Evolutionary conservation across 1,139 yeast genomes (phyloP).

Genomic region (Protomyces lactucae-debilis): DNA sequence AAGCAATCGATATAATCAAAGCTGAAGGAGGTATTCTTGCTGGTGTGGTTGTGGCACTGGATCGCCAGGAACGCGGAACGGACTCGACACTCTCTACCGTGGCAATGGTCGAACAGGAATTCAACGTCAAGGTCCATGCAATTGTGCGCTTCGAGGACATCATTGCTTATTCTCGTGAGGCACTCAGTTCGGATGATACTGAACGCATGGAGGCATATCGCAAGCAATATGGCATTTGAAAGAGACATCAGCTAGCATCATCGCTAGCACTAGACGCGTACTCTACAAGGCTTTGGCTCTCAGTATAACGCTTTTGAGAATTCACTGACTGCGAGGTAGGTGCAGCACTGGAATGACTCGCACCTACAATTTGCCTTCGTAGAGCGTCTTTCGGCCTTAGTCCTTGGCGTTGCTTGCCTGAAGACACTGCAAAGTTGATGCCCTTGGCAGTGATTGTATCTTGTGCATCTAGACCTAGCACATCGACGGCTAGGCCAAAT

Average conservation of each 20-base stretch:
- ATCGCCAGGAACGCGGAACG: conserved; percentile 83
- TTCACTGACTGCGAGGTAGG: no score
- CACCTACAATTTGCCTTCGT: no score
- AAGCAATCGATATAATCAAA: conserved; percentile 77
- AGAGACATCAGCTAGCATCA: neutral
- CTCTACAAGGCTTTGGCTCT: neutral
- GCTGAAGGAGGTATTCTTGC: conserved; percentile 67
- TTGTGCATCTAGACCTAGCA: neutral
- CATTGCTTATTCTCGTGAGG: conserved; percentile 52
- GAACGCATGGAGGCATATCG: conserved; percentile 39
- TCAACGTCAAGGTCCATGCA: conserved; percentile 74
- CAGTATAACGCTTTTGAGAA: no score
- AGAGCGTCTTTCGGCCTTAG: no score
- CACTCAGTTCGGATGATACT: conserved; percentile 39
- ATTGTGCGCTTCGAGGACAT: conserved; percentile 76
- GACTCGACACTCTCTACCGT: conserved; percentile 71
- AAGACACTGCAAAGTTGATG: neutral
- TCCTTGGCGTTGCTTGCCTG: neutral
- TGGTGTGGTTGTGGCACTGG: conserved; percentile 86
- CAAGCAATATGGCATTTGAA: conserved; percentile 11
- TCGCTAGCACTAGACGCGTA: neutral
- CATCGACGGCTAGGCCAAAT: neutral
- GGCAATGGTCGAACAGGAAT: conserved; percentile 65
- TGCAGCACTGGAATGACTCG: no score
- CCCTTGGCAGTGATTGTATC: neutral